phyloP scores from a whole-genome alignment of 108 stramenopile species.

The Stephanodiscus triporus region DNA sequence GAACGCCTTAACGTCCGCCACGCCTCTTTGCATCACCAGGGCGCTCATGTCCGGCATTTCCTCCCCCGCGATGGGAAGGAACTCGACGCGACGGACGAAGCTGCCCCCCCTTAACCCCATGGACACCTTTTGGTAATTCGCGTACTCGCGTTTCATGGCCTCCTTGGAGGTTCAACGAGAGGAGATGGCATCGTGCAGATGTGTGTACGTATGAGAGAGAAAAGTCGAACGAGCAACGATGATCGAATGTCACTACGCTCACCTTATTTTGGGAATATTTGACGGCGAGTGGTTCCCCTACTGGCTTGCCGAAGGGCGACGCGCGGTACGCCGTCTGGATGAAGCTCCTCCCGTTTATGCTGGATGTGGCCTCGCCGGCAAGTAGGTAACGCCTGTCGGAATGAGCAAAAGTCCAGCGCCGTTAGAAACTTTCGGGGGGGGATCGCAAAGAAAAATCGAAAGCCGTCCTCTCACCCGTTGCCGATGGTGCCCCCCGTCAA shows the following conservation, averaged over 20 bases:
- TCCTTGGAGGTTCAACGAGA: constrained; percentile 20
- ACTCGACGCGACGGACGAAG: constrained; percentile 65
- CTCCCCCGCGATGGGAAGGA: constrained; percentile 61
- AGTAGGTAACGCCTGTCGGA: constrained; percentile 36
- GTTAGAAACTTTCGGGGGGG: not conserved
- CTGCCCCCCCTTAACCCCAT: constrained; percentile 39
- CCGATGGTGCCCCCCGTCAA: constrained; percentile 64
- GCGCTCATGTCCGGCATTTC: constrained; percentile 69
- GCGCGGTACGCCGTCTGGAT: constrained; percentile 55
- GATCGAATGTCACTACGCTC: not conserved
- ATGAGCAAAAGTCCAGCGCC: not conserved
- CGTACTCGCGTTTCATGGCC: constrained; percentile 75
- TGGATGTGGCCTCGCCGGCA: constrained; percentile 36
- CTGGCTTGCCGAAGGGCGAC: constrained; percentile 56
- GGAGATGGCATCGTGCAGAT: constrained; percentile 59
- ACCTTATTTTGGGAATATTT: constrained; percentile 44
- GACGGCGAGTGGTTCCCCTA: constrained; percentile 63
- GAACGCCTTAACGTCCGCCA: constrained; percentile 76
- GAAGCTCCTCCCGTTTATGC: constrained; percentile 45
- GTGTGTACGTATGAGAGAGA: constrained; percentile 40
- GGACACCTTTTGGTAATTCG: constrained; percentile 73
- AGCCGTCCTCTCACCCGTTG: constrained; percentile 30
- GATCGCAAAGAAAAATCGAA: not conserved
- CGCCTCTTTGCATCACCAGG: constrained; percentile 79
- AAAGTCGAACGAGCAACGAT: constrained; percentile 55